Conservation (phyloP, 306 rosid genomes). For the Canavalia ensiformis region DNA sequence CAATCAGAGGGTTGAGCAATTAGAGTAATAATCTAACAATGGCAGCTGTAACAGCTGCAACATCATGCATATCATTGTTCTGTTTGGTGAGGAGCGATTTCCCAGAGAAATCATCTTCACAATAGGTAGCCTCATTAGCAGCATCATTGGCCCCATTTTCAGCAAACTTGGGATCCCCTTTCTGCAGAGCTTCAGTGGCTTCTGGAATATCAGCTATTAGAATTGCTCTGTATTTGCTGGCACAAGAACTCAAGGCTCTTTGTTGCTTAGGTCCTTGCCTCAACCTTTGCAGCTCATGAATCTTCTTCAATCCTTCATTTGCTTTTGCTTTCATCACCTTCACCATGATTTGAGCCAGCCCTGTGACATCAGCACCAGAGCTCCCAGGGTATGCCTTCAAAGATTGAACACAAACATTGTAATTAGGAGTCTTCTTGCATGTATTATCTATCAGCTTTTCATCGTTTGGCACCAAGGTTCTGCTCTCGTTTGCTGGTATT, state of each 20-base stretch:
- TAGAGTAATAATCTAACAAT: constrained; percentile 53
- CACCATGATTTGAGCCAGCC: constrained; percentile 54
- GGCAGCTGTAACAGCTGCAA: constrained; percentile 51
- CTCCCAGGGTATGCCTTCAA: constrained; percentile 52
- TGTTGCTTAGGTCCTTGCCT: neutral
- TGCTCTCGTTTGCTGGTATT: constrained; percentile 44
- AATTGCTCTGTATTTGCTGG: constrained; percentile 36
- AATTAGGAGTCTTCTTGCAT: constrained; percentile 63
- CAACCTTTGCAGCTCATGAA: constrained; percentile 25
- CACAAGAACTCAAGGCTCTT: constrained; percentile 45
- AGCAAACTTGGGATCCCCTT: constrained; percentile 57
- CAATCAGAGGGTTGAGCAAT: neutral
- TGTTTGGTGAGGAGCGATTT: constrained; percentile 47
- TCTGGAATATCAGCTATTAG: constrained; percentile 51
- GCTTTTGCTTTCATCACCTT: constrained; percentile 41
- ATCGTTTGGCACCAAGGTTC: constrained; percentile 7
- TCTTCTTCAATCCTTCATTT: constrained; percentile 25
- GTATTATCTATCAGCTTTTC: constrained; percentile 51
- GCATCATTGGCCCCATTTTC: constrained; percentile 53
- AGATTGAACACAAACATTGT: constrained; percentile 49
- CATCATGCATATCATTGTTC: constrained; percentile 46
- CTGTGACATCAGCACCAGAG: constrained; percentile 43
- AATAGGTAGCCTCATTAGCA: constrained; percentile 45
- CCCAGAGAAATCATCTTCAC: constrained; percentile 51
- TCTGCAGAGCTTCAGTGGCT: constrained; percentile 52